These are phyloP conservation scores for Diplotaxis tenuifolia DNA, from an alignment of 345 rosid genomes.

Conservation along the genomic window DNA sequence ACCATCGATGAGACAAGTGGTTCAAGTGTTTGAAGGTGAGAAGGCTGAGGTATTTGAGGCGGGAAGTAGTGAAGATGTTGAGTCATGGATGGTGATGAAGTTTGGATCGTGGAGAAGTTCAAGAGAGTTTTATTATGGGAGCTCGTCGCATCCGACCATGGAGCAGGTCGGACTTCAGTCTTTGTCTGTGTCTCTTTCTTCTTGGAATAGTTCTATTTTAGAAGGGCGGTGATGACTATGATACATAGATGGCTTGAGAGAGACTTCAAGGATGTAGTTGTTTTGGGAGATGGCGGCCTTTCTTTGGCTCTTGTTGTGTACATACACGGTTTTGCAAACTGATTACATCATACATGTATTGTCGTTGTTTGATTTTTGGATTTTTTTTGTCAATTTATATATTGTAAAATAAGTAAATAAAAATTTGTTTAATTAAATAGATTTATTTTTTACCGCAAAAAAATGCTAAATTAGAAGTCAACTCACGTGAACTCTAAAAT, in stretches of 20 bases:
- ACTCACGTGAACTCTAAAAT: no score
- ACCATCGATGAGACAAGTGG: conserved; percentile 54
- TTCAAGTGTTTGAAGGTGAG: conserved; percentile 43
- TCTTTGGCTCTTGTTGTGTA: conserved; percentile 2
- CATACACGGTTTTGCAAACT: conserved; percentile 18
- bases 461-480: no score
- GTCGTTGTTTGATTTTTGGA: background rate
- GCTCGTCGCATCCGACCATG: conserved; percentile 30
- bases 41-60: conserved; percentile 24
- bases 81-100: conserved; percentile 37
- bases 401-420: no score
- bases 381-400: background rate
- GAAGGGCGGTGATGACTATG: conserved; percentile 31
- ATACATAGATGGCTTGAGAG: background rate
- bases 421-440: no score
- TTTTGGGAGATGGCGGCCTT: background rate
- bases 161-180: conserved; percentile 33
- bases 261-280: background rate
- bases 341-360: background rate
- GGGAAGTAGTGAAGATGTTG: conserved; percentile 26
- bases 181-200: conserved; percentile 22
- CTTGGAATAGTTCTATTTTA: conserved; percentile 35
- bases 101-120: conserved; percentile 33
- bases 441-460: no score
- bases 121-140: conserved; percentile 30